Evolutionary conservation across 1,139 yeast genomes (phyloP), one percentile per base, ranked within the genome.

Genomic region (Geotrichum siamense): DNA sequence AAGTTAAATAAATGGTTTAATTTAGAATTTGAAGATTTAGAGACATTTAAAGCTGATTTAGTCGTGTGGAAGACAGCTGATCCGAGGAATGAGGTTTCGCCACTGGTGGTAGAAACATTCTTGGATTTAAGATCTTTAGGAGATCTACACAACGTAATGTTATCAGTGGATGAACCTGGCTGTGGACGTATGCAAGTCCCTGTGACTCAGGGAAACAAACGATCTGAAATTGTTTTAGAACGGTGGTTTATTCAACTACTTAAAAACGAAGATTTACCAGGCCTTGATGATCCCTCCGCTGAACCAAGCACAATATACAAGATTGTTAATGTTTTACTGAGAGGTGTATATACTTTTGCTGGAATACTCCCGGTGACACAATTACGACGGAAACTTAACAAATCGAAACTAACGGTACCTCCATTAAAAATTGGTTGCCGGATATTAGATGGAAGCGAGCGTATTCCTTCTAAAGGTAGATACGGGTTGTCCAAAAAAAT

Each of bases 231-330:
- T 15, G 96, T 91, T 1, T 65, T 91, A 47, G 98, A 91, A 59
- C 71, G 98, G 48, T 91, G 98, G 98, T 69, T 86, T 21, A 68
- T 91, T 30, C 95, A 87, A 60, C 75, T 87, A 51, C 89, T 75
- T 77, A 50, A 62, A 83, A 33, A 78, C 74, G 60, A 76, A 82
- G 1, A 65, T 75, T 42, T 58, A 76, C 60, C 94, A 89, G 0
- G 72, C 78, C 1, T 75, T 70, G 59, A 53, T 42, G 89, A 82
- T 48, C 16, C 38, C 23, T 28, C 25, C 13, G 27, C 28, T 17
- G 43, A 45, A 34, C 86, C 93, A 0, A 63, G 71, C 9, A 15
- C 45, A 22, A 74, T 83, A 13, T 84, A 85, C 66, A 84, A 83
- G 57, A 83, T 81, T 54, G 76, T 91, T 26, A 76, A 84, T 31